Base-by-base conservation (phyloP, 2,329 filamentous ascomycete genomes). In the Cadophora sp. region DNA sequence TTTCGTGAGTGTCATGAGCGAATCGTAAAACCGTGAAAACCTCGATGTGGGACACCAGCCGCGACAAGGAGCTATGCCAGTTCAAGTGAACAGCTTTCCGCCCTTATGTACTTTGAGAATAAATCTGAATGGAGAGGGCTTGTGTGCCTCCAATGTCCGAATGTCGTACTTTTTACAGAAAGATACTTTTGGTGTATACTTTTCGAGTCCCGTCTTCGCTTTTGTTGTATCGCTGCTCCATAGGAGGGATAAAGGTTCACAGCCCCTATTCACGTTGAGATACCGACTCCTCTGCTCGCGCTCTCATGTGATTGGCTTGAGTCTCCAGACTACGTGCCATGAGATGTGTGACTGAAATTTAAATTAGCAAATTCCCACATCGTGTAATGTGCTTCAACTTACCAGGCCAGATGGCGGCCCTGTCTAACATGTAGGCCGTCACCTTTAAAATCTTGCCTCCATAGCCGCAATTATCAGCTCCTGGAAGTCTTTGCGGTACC, bases 331-430 rank as follows among this genome's bases (percentile, higher is more conserved):
- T 89, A 69, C 86, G 86, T 62, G 87, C 87, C 86, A 91, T 91
- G 61, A 91, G 83, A 78, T 89, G 89, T n/a, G 88, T 90, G 55
- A 91, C 89, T 90, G 72, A 51, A 26, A 51, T n/a, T 11, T 26
- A 11, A 51, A 24, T 69, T 58, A 69, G 64, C 34, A 16, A 16
- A 9, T 2, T 43, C 22, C 56, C 11, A 11, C n/a, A 37, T 1
- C 14, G 3, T 16, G 14, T 22, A 26, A 24, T 26, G 8, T 40
- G 1, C 19, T 43, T 24, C 29, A 22, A 66, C 89, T 84, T 82
- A 94, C 92, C 91, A 79, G 94, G 94, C 95, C 96, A 99, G 31
- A 97, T 93, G 72, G 92, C 91, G 71, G 93, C 92, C 80, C 93
- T 93, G 73, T 94, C 92, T 71, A 98, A 85, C 86, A 97, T 92